phyloP scores from a whole-genome alignment of 2,329 filamentous ascomycete genomes.

The Penicillium brevicompactum region DNA sequence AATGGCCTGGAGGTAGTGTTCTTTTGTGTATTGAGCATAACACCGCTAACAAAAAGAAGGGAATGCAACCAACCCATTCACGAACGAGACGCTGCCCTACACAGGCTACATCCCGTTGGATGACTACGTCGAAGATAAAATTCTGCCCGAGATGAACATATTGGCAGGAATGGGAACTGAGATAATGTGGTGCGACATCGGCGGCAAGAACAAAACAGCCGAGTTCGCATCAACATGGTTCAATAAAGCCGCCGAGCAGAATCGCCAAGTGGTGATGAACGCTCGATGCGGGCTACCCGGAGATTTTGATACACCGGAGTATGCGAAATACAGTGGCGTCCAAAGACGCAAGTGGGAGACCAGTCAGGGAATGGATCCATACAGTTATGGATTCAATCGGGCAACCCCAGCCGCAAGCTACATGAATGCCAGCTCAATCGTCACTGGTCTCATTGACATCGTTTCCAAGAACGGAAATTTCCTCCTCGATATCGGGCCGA shows the following conservation, averaged over 20 bases:
- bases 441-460: conserved; percentile 55
- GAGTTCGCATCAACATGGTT: conserved; percentile 48
- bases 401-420: conserved; percentile 54
- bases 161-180: conserved; percentile 47
- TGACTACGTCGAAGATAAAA: conserved; percentile 46
- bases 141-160: conserved; percentile 49
- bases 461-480: conserved; percentile 60
- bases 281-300: conserved; percentile 58
- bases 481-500: conserved; percentile 59
- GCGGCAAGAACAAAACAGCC: conserved; percentile 46
- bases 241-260: conserved; percentile 41
- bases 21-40: too few species aligned
- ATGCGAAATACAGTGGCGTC: conserved; percentile 52
- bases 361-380: conserved; percentile 63
- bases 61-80: conserved; percentile 49
- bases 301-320: conserved; percentile 66
- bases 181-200: conserved; percentile 53
- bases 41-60: conserved; percentile 19
- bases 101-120: conserved; percentile 46
- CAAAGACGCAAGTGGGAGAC: conserved; percentile 62
- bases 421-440: conserved; percentile 55
- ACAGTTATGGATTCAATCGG: conserved; percentile 61
- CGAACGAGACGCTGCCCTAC: conserved; percentile 45
- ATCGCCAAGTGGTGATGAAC: conserved; percentile 58
- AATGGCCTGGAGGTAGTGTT: conserved; percentile 27